Evolutionary conservation across 805 yeast genomes (phyloP).

Genomic region (Candida railenensis): DNA sequence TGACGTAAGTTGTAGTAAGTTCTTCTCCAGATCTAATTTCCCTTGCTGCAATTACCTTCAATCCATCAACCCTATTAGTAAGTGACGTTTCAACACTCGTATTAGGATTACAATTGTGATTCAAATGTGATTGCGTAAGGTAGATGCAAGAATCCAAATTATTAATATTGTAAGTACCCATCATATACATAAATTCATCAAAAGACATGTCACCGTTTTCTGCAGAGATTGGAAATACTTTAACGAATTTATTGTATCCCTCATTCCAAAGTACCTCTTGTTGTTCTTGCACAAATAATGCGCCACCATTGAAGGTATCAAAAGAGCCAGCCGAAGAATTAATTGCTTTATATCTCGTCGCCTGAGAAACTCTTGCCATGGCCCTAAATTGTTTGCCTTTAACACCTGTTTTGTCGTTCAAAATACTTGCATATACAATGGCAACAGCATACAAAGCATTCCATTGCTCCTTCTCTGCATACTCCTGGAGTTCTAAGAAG

Average conservation of each 20-base stretch:
- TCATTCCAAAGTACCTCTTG: slow-evolving; percentile 58
- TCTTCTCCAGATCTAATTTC: slow-evolving; percentile 66
- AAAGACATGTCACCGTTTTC: slow-evolving; percentile 30
- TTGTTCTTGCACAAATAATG: slow-evolving; percentile 53
- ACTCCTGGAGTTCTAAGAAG: slow-evolving; percentile 58
- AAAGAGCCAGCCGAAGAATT: slow-evolving; percentile 55
- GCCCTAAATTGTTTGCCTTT: slow-evolving; percentile 50
- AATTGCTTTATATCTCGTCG: slow-evolving; percentile 56
- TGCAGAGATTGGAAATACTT: slow-evolving; percentile 45
- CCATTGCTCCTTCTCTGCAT: slow-evolving; percentile 65
- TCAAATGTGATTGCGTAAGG: slow-evolving; percentile 65
- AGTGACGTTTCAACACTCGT: slow-evolving; percentile 48
- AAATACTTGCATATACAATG: slow-evolving; percentile 47
- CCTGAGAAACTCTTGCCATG: slow-evolving; percentile 71
- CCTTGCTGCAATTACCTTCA: slow-evolving; percentile 58
- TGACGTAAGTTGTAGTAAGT: slow-evolving; percentile 66
- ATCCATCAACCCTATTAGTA: slow-evolving; percentile 48
- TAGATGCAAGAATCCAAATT: slow-evolving; percentile 65
- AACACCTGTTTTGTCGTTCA: slow-evolving; percentile 42
- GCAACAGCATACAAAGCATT: slow-evolving; percentile 67
- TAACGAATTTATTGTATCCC: slow-evolving; percentile 51
- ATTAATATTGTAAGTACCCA: slow-evolving; percentile 76
- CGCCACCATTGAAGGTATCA: slow-evolving; percentile 52
- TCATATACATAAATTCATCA: slow-evolving; percentile 55
- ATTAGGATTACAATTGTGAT: slow-evolving; percentile 77